A percentile compares a stretch with the other conserved stretches of the same genome.
Evolutionary conservation across 2,329 filamentous ascomycete genomes (phyloP).

Genomic region (Microdochium nivale): DNA sequence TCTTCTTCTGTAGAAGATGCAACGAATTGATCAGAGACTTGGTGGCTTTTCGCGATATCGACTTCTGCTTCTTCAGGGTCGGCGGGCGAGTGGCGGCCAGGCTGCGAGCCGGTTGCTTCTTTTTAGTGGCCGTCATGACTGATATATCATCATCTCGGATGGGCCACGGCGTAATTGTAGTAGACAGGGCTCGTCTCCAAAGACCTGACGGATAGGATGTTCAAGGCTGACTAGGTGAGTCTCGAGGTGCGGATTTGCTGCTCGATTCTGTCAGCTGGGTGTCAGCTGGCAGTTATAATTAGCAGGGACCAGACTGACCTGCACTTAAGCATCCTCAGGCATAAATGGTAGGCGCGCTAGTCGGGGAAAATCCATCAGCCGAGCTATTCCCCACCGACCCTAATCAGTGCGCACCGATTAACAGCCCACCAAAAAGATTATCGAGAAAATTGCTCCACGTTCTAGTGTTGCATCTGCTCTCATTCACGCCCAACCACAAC

Average conservation of each 20-base stretch:
- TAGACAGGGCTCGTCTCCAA: background rate
- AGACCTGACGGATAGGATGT: background rate
- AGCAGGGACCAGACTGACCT: too few relatives aligned
- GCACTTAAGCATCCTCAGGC: too few relatives aligned
- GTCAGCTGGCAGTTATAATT: too few relatives aligned
- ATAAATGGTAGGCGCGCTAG: too few relatives aligned
- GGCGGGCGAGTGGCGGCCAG: constrained; percentile 48
- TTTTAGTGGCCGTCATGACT: constrained; percentile 34
- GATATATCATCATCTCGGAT: background rate
- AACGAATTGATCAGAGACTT: constrained; percentile 56
- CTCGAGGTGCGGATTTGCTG: too few relatives aligned
- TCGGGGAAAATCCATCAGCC: background rate
- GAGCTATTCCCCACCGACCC: background rate
- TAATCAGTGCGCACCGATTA: background rate
- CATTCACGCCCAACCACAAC: constrained; percentile 1
- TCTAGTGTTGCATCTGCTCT: background rate
- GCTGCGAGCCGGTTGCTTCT: constrained; percentile 35
- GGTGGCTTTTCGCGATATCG: constrained; percentile 57
- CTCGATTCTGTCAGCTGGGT: too few relatives aligned
- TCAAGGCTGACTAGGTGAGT: background rate
- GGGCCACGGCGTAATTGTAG: background rate
- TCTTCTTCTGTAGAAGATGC: constrained; percentile 56
- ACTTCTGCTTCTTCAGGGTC: constrained; percentile 38
- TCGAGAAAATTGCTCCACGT: constrained; percentile 1
- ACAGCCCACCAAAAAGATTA: constrained; percentile 1